Base-by-base conservation (phyloP, 306 rosid species). In the Casuarina equisetifolia region DNA sequence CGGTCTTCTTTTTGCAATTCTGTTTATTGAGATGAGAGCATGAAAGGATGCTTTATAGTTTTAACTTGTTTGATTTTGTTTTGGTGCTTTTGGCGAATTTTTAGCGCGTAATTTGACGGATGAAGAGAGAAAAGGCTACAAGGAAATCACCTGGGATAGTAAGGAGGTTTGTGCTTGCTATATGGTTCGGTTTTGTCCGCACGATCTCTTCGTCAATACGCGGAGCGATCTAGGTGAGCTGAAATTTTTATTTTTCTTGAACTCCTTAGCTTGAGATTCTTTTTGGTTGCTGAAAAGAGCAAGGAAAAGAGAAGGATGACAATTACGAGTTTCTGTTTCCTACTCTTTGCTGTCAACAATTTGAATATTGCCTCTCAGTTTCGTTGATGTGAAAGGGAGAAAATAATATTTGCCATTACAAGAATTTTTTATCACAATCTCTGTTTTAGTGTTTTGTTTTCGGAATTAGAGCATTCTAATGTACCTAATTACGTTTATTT, bases 161-260 rank as follows among this genome's bases (percentile, higher is more conserved):
- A 96, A 90, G 87, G 99, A 92, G 83, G 98, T 87, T 4, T 96
- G 99, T 63, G 94, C 89, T 67, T 89, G 88, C 86, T 96, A 86
- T 83, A 96, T 96, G 99, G 93, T 96, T 76, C 96, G 99, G 15
- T 96, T 96, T 86, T 96, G 99, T 69, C 99, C 99, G 72, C 99
- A 92, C 54, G 98, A 96, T 90, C 99, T 96, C 70, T 96, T 96
- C 68, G 90, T 96, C 80, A 96, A 96, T 77, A 96, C 99, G 0
- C 94, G 99, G 70, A 92, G 99, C 73, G 99, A 96, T 87, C 88
- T 96, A 2, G 99, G 99, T 96, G 78, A 46, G 97, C 86, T 79
- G 55, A 5, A 2, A 43, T 69, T 59, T n/a, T 3, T 0, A 68
- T 32, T 62, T 82, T 7, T 9, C 50, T 6, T 15, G 49, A 43